Base-by-base conservation (phyloP, 345 rosid species). In the Eutrema heterophyllum region DNA sequence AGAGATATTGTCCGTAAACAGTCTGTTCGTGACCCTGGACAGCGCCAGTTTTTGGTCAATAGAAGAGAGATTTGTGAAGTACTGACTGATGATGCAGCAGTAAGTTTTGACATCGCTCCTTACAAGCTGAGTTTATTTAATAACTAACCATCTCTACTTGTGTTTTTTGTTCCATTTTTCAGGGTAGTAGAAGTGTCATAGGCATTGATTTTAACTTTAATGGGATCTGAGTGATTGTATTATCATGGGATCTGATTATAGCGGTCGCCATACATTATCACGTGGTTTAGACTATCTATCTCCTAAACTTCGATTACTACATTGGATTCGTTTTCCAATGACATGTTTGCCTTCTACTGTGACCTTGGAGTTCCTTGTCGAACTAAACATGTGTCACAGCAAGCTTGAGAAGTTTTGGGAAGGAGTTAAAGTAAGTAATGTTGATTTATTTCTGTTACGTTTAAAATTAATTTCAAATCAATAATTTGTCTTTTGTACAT, bases 361-460 rank as follows among this genome's bases (percentile, higher is more conserved):
- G 1, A 64, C 33, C 11, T 1, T 4, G 11, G 67, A 61, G 2
- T 12, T 14, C 9, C 24, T 41, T 2, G 36, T 61, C 5, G 18
- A 5, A 10, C 1, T 64, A 48, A 0, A 0, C 0, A 6, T 64
- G 69, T 0, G 0, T 48, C 0, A 1, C 0, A 64, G 44, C 18
- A 48, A 64, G 16, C 69, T 64, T 33, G 32, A 64, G 16, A 64
- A 46, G 32, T 3, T 64, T 7, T 64, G 69, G 69, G 69, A 64
- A 2, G 55, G 56, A 11, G 12, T 1, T 64, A 32, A 64, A 33
- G 69, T 64, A 33, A 32, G 68, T 16, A 2, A 36, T 30, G 4
- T 62, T 43, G 13, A 5, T 14, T 7, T 27, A 12, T 13, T 60
- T 40, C 4, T 24, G 5, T 49, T 9, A 16, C 18, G 1, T 49